Conservation (phyloP, 2,329 filamentous ascomycete species). For the Botrytis hyacinthi region DNA sequence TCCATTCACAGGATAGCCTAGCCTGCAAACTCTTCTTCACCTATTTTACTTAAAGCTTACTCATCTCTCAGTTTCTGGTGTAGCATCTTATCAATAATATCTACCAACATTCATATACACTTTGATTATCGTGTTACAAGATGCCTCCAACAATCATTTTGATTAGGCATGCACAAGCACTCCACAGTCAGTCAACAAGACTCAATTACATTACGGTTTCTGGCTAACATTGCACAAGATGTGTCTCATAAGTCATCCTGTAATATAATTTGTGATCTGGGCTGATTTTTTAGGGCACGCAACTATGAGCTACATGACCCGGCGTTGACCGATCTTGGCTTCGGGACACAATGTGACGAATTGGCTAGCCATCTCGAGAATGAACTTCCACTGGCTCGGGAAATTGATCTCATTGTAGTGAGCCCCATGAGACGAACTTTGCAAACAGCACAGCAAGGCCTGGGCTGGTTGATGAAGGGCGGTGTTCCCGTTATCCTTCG, state of each 20-base stretch:
- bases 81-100: neutral
- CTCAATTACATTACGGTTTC: neutral
- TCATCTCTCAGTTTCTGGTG: neutral
- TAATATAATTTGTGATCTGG: slow-evolving; percentile 18
- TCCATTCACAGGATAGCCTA: neutral
- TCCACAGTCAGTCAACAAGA: slow-evolving; percentile 41
- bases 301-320: slow-evolving; percentile 35
- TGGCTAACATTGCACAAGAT: slow-evolving; percentile 30
- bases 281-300: slow-evolving; percentile 28
- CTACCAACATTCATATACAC: neutral
- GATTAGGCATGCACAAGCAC: slow-evolving; percentile 44
- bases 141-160: slow-evolving; percentile 45
- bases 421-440: slow-evolving; percentile 38
- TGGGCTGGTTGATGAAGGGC: slow-evolving; percentile 37
- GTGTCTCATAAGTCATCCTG: slow-evolving; percentile 35
- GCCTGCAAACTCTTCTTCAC: neutral
- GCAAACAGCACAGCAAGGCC: slow-evolving; percentile 35
- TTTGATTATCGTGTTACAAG: slow-evolving; percentile 10
- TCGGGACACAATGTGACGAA: slow-evolving; percentile 29
- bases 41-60: neutral
- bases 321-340: slow-evolving; percentile 31
- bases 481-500: slow-evolving; percentile 35
- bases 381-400: slow-evolving; percentile 34
- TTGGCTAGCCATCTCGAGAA: slow-evolving; percentile 32
- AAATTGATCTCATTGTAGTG: slow-evolving; percentile 38